Base-by-base conservation (phyloP, 179 eudicot species). In the Beta macrorhiza region DNA sequence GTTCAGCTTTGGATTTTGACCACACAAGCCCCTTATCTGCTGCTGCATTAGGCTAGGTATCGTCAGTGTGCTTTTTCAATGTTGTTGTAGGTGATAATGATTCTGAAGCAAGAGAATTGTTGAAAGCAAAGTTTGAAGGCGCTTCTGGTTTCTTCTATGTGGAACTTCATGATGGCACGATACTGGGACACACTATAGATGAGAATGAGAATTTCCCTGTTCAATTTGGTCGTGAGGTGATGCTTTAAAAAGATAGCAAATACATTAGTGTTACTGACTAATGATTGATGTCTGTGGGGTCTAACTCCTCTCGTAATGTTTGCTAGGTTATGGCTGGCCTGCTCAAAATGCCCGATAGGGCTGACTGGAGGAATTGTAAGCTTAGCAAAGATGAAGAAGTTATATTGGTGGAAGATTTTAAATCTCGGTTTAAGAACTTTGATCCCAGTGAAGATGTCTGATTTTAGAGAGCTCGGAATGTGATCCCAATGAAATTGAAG, bases 221-320 rank as follows among this genome's bases (percentile, higher is more conserved):
- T 82, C 99, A 96, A 82, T 96, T 96, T 83, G 99, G 98, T 42
- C 97, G 99, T 67, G 99, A 94, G 98, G 99, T 94, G 83, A 79
- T 20, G 19, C 37, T 68, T 73, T 13, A 59, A 22, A 15, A 61
- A 13, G 49, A 32, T 57, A 49, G 67, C n/a, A 65, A 55, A 81
- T 6, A 44, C 17, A 4, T 63, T 55, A 8, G 19, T 47, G 47
- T 74, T 70, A 42, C 45, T 72, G 72, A 61, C 64, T 25, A 14
- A 37, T 74, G 62, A 29, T 16, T 75, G 49, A 32, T 75, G 69
- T 53, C 22, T 55, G 8, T 19, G 69, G 44, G 4, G 0, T 37
- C 53, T 68, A 47, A 61, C 63, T 62, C n/a, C 32, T 67, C 13
- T 71, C 7, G 14, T n/a, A 16, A 53, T 76, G 25, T 69, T 47